Evolutionary conservation across 805 yeast genomes (phyloP).

Genomic region (Zygoascus tannicola): DNA sequence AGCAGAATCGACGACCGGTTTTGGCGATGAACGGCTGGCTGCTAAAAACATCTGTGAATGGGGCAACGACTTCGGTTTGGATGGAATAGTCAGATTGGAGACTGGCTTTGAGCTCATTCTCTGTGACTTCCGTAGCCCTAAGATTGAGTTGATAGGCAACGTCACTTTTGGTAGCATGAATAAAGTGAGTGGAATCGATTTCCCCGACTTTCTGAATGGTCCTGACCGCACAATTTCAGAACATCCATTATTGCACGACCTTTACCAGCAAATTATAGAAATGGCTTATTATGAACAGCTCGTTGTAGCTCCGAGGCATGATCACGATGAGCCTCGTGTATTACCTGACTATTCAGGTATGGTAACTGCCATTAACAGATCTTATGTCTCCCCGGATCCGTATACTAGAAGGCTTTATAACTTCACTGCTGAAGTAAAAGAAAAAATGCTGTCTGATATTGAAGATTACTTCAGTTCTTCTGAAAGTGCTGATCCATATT

Average conservation of each 20-base stretch:
- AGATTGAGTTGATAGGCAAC: conserved; percentile 33
- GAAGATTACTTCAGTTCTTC: conserved; percentile 22
- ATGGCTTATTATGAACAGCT: conserved; percentile 37
- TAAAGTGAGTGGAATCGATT: conserved; percentile 2
- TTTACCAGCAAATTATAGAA: conserved; percentile 22
- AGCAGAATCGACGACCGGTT: too few relatives aligned
- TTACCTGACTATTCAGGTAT: conserved; percentile 44
- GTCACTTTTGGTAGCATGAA: background rate
- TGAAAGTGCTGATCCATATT: conserved; percentile 34
- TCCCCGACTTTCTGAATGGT: conserved; percentile 18
- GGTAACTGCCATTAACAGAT: conserved; percentile 44
- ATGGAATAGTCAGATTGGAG: conserved; percentile 50
- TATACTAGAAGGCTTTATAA: conserved; percentile 32
- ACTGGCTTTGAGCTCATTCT: conserved; percentile 50
- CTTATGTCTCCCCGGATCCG: conserved; percentile 41
- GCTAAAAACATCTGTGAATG: conserved; percentile 47
- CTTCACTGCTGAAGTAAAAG: conserved; percentile 29
- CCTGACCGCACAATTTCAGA: too few relatives aligned
- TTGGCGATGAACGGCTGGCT: conserved; percentile 37
- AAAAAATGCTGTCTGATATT: conserved; percentile 31
- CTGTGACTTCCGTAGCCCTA: conserved; percentile 42
- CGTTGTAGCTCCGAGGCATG: conserved; percentile 38
- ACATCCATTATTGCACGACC: too few relatives aligned
- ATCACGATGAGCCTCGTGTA: conserved; percentile 42
- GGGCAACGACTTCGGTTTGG: conserved; percentile 46